phyloP scores from a whole-genome alignment of 2,329 filamentous ascomycete genomes.

The Chaetomiaceae sp. region DNA sequence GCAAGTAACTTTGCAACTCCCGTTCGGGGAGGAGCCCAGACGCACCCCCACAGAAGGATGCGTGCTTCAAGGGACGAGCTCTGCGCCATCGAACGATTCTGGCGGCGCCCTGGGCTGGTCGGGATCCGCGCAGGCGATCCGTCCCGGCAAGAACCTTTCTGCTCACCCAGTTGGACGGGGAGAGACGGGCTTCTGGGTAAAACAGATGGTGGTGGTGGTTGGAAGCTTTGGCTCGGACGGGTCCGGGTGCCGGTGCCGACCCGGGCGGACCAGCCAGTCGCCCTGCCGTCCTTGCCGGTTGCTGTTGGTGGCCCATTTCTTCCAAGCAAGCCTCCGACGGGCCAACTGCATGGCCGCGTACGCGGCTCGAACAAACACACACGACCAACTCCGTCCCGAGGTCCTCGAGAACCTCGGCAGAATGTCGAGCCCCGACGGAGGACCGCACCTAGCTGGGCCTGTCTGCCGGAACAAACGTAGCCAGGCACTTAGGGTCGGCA shows the following conservation, averaged over 20 bases:
- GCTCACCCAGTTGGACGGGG: slow-evolving; percentile 11
- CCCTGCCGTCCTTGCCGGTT: too few species aligned
- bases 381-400: slow-evolving; percentile 1
- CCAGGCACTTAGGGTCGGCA: too few species aligned
- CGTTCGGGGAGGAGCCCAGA: too few species aligned
- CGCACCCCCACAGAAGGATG: too few species aligned
- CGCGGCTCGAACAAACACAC: slow-evolving; percentile 6
- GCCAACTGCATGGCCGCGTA: slow-evolving; percentile 6
- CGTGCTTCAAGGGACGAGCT: too few species aligned
- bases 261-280: background rate
- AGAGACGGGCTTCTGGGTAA: slow-evolving; percentile 15
- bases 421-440: background rate
- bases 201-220: slow-evolving; percentile 19
- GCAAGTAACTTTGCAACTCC: too few species aligned
- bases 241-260: slow-evolving; percentile 15
- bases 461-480: background rate
- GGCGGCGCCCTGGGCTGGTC: slow-evolving; percentile 11
- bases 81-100: too few species aligned
- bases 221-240: background rate
- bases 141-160: slow-evolving; percentile 11
- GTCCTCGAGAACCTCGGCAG: slow-evolving; percentile 11
- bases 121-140: slow-evolving; percentile 17
- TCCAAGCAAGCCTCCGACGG: slow-evolving; percentile 4
- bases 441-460: background rate
- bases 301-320: background rate